Base-by-base conservation (phyloP, 2,329 filamentous ascomycete species). In the Hypomyces perniciosus region DNA sequence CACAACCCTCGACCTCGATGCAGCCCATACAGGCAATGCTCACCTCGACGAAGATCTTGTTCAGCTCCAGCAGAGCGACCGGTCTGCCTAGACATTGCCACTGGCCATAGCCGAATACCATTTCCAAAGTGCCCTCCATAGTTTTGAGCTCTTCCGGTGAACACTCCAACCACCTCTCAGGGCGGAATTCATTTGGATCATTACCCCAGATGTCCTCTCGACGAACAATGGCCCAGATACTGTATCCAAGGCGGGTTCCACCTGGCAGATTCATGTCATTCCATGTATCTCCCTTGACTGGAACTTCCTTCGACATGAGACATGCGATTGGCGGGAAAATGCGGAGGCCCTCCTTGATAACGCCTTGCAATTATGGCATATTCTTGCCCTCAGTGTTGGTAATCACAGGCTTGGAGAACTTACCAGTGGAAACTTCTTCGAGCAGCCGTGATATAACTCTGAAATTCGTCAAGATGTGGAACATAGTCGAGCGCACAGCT, bases 381-480 rank as follows among this genome's bases (percentile, higher is more conserved):
- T 61, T 56, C 2, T 63, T 62, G 1, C 69, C 68, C 44, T 70
- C 57, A 6, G 59, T 57, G 40, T 71, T 63, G 6, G 58, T 60
- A 43, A 71, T 67, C 2, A 65, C 46, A 1, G 56, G 50, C 6
- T 46, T 53, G 0, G 61, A 50, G 9, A 56, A 56, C 2, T 57
- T 46, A 0, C 34, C 30, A 2, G 56, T 45, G 27, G 53, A 54
- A 28, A 60, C 64, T 34, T 60, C 64, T 39, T 41, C 37, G 5
- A 72, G 71, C 0, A 84, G 64, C 64, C 69, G 73, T 4, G 56
- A 50, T 51, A 75, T 70, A 1, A 79, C 71, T 1, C 65, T 66
- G 0, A 75, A 74, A 27, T 71, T 74, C n/a, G 72, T 77, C 26
- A 75, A 71, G 50, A 83, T 61, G 59, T 78, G 72, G 26, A 82